These are phyloP conservation scores for Isabelozyma gotoi DNA, from an alignment of 805 yeast genomes.

Conservation along the genomic window DNA sequence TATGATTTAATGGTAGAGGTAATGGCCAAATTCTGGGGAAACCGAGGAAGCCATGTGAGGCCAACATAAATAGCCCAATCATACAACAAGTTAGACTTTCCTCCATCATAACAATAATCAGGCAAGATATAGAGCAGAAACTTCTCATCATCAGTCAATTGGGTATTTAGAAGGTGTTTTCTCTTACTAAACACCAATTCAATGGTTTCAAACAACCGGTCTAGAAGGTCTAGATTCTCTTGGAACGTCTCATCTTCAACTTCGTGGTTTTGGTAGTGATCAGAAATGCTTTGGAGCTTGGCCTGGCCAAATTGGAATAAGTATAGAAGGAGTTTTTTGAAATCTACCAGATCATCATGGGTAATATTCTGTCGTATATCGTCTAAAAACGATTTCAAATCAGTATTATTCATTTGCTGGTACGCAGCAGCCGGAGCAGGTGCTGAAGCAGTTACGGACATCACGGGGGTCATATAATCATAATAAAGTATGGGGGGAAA, in stretches of 20 bases:
- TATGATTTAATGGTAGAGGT: slow-evolving; percentile 29
- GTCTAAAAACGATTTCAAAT: slow-evolving; percentile 29
- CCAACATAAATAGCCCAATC: slow-evolving; percentile 30
- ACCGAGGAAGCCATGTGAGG: slow-evolving; percentile 22
- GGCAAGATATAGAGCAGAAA: slow-evolving; percentile 5
- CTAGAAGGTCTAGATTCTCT: slow-evolving; percentile 11
- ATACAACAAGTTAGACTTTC: slow-evolving; percentile 14
- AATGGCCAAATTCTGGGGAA: slow-evolving; percentile 8
- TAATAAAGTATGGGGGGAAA: not conserved
- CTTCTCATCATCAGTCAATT: slow-evolving; percentile 15
- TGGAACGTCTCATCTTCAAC: not conserved
- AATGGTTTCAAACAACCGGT: slow-evolving; percentile 25
- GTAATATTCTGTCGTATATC: slow-evolving; percentile 33
- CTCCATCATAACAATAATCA: slow-evolving; percentile 1
- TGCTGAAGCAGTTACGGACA: not conserved
- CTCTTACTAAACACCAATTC: slow-evolving; percentile 34
- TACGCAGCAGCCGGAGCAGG: slow-evolving; percentile 5
- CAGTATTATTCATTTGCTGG: slow-evolving; percentile 22
- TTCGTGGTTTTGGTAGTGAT: not conserved
- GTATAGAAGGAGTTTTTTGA: slow-evolving; percentile 31
- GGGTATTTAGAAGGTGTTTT: slow-evolving; percentile 20
- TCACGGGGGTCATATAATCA: not conserved
- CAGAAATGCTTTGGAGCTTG: slow-evolving; percentile 11
- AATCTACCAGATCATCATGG: slow-evolving; percentile 31
- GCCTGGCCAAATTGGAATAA: slow-evolving; percentile 32